Evolutionary conservation across 305 asterid genomes (phyloP), one percentile per base, ranked within the genome.

Genomic region (Plantago coronopus): DNA sequence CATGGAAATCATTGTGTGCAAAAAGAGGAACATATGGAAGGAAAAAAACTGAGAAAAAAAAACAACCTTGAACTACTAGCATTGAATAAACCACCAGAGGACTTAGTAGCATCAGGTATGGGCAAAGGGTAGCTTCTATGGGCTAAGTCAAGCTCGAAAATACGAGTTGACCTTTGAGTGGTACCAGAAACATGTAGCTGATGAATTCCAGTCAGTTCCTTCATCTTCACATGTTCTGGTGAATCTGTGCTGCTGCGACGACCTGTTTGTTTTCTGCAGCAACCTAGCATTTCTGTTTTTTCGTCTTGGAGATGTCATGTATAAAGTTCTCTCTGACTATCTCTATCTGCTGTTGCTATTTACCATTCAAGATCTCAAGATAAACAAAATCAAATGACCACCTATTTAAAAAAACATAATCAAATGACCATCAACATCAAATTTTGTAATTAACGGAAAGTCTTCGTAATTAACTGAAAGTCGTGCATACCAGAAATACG

Each of bases 61-160:
- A 51, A 73, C 88, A 42, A 37, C 18, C 81, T 51, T 68, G 88
- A 54, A 7, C 0, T 11, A 53, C 6, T 38, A 38, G 44, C 44
- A 38, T 9, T 16, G 13, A 38, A 12, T 38, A 16, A 38, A 38
- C 15, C 44, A 38, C 3, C 16, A 0, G 4, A 38, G 44, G 43
- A 37, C 43, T 38, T 12, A 1, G 44, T 0, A 38, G 11, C 44
- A 38, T 38, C 54, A n/a, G 97, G 99, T 66, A 69, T 66, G 0
- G 99, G 99, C 66, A 93, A 66, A 9, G 91, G 96, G 48, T 77
- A 86, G 37, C 77, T 78, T 64, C 73, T 86, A 42, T 85, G 80
- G 19, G 95, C 81, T 7, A 95, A 89, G 83, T 82, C 97, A 68
- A 93, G 83, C 31, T 96, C 97, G 1, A 91, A 81, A 77, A 89